Percentiles rank a stretch among this genome's conserved stretches.
These are phyloP conservation scores for Asclepias syriaca DNA, from an alignment of 257 asterid species.

Conservation along the genomic window DNA sequence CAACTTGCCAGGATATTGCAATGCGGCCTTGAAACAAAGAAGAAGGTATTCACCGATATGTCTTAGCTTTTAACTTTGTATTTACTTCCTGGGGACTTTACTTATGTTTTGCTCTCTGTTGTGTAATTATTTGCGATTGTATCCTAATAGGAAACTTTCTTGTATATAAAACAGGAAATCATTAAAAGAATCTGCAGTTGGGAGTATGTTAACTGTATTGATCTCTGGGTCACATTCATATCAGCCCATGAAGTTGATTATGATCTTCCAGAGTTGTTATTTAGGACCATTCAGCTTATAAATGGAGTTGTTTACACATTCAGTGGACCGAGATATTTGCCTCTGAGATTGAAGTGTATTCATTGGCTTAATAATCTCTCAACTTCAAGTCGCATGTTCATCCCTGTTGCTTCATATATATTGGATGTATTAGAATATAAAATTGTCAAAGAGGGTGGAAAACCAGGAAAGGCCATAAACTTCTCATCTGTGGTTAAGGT, in stretches of 20 bases:
- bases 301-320: conserved; percentile 68
- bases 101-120: neutral
- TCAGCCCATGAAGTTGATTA: conserved; percentile 47
- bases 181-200: conserved; percentile 72
- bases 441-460: conserved; percentile 61
- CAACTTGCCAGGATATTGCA: conserved; percentile 64
- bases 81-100: neutral
- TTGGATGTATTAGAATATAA: conserved; percentile 77
- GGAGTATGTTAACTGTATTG: conserved; percentile 80
- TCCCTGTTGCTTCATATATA: conserved; percentile 71
- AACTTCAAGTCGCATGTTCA: conserved; percentile 58
- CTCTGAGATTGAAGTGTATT: conserved; percentile 76
- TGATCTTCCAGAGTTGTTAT: conserved; percentile 60
- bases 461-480: conserved; percentile 35
- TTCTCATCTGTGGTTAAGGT: conserved; percentile 65
- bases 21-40: conserved; percentile 59
- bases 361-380: conserved; percentile 83
- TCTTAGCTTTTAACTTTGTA: neutral
- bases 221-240: conserved; percentile 81
- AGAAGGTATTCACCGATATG: conserved; percentile 48
- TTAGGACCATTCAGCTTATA: conserved; percentile 54
- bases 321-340: conserved; percentile 88
- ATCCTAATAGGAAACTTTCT: conserved; percentile 3
- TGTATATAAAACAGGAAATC: conserved; percentile 55
- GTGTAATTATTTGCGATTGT: neutral